Evolutionary conservation across 2,329 filamentous ascomycete species (phyloP).

Genomic region (Gyromitra esculenta): DNA sequence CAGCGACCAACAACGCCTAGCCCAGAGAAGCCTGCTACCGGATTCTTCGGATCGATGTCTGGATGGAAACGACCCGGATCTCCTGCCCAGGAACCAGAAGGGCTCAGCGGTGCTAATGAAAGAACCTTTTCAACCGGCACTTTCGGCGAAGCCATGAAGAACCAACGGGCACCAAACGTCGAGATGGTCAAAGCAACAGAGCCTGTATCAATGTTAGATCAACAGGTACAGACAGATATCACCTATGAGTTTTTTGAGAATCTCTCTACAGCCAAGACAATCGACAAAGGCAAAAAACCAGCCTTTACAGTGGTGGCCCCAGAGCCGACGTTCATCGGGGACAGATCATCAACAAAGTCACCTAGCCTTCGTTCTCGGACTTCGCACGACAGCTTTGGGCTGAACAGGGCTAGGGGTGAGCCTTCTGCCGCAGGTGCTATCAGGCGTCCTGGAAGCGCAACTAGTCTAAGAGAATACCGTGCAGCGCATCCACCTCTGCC

Average conservation of each 20-base stretch:
- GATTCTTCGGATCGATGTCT: slow-evolving; percentile 63
- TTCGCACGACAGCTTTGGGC: slow-evolving; percentile 53
- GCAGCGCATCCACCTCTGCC: slow-evolving; percentile 76
- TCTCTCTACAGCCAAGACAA: slow-evolving; percentile 69
- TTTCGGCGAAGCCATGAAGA: slow-evolving; percentile 35
- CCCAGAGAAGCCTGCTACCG: slow-evolving; percentile 58
- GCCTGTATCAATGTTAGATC: slow-evolving; percentile 65
- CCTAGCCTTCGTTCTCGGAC: slow-evolving; percentile 48
- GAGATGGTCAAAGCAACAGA: slow-evolving; percentile 31
- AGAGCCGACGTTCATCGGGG: slow-evolving; percentile 44
- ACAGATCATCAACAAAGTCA: slow-evolving; percentile 32
- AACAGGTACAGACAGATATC: slow-evolving; percentile 81
- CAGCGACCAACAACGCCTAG: slow-evolving; percentile 51
- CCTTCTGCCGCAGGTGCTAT: slow-evolving; percentile 54
- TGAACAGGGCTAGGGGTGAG: slow-evolving; percentile 34
- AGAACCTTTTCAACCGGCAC: slow-evolving; percentile 43
- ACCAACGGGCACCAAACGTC: not conserved
- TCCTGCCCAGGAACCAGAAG: slow-evolving; percentile 31
- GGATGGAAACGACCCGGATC: slow-evolving; percentile 61
- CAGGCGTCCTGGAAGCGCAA: slow-evolving; percentile 75
- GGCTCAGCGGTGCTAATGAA: slow-evolving; percentile 30
- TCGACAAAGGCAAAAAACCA: slow-evolving; percentile 55
- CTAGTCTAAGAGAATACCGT: slow-evolving; percentile 67
- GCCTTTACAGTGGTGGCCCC: slow-evolving; percentile 46
- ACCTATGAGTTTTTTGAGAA: slow-evolving; percentile 84